A percentile compares a stretch with the other conserved stretches of the same genome.
Conservation (phyloP, 2,329 filamentous ascomycete species). For the Alternaria burnsii region DNA sequence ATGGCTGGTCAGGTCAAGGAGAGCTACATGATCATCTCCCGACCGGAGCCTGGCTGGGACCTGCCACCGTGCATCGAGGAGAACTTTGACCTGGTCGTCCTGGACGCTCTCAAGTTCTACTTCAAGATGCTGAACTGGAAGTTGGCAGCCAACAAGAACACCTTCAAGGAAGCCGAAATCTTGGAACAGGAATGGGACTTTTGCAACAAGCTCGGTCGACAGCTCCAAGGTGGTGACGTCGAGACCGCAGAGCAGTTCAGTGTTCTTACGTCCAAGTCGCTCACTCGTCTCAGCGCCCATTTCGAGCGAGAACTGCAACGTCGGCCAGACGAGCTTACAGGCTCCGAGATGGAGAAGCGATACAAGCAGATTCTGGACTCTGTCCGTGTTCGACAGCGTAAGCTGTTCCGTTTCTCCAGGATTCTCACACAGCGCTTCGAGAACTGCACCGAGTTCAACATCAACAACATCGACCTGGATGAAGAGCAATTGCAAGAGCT, state of each 20-base stretch:
- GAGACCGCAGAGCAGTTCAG: conserved; percentile 98
- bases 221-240: conserved; percentile 91
- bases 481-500: conserved; percentile 76
- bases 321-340: conserved; percentile 80
- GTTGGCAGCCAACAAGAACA: conserved; percentile 95
- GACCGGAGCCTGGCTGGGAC: conserved; percentile 92
- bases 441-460: conserved; percentile 94
- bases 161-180: conserved; percentile 98
- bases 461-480: conserved; percentile 75
- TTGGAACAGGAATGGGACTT: conserved; percentile 98
- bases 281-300: conserved; percentile 85
- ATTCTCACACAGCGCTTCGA: conserved; percentile 94
- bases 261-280: conserved; percentile 89
- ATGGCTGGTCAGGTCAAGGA: conserved; percentile 93
- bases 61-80: conserved; percentile 96
- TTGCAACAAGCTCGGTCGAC: conserved; percentile 89
- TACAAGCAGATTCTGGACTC: conserved; percentile 97
- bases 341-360: conserved; percentile 89
- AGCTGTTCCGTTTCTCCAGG: conserved; percentile 93
- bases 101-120: conserved; percentile 96
- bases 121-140: conserved; percentile 99
- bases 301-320: conserved; percentile 91
- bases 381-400: conserved; percentile 92
- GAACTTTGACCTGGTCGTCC: conserved; percentile 88
- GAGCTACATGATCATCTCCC: conserved; percentile 83